Conservation (phyloP, 176 grass and related monocot species). For the Bothriochloa decipiens region DNA sequence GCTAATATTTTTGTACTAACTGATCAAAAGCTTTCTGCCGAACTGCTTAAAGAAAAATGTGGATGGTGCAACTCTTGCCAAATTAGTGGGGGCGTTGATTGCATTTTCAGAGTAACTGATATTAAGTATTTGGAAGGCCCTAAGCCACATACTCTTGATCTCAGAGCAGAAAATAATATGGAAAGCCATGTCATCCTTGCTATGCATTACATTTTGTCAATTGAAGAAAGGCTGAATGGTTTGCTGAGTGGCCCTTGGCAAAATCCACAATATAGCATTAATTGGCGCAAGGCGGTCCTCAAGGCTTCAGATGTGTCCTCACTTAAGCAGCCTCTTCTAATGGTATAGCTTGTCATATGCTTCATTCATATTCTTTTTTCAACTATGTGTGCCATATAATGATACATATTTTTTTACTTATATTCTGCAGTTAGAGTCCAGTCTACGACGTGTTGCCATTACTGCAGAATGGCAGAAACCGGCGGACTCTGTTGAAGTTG, state of each 20-base stretch:
- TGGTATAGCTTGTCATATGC: conserved; percentile 46
- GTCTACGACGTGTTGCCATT: conserved; percentile 70
- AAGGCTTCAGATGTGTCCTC: conserved; percentile 69
- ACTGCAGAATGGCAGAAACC: conserved; percentile 83
- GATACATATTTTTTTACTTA: conserved; percentile 14
- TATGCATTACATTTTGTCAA: conserved; percentile 62
- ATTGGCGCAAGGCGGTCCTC: conserved; percentile 73
- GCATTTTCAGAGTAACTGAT: conserved; percentile 68
- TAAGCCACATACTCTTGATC: conserved; percentile 31
- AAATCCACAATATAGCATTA: conserved; percentile 73
- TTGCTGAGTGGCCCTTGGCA: conserved; percentile 90
- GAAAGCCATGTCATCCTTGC: conserved; percentile 71
- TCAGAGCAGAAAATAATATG: conserved; percentile 58
- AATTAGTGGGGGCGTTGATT: conserved; percentile 66
- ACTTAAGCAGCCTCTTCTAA: conserved; percentile 79
- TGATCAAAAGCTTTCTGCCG: conserved; percentile 69
- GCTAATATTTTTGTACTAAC: conserved; percentile 61
- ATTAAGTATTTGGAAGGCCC: conserved; percentile 47
- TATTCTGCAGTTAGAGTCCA: conserved; percentile 82
- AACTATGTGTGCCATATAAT: conserved; percentile 27
- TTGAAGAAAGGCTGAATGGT: conserved; percentile 81
- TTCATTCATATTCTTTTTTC: conserved; percentile 23
- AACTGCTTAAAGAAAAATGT: conserved; percentile 88
- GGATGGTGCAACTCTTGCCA: conserved; percentile 93
- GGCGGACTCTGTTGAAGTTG: conserved; percentile 77